Conservation (phyloP, 2,329 filamentous ascomycete genomes). For the Xylaria sp. region DNA sequence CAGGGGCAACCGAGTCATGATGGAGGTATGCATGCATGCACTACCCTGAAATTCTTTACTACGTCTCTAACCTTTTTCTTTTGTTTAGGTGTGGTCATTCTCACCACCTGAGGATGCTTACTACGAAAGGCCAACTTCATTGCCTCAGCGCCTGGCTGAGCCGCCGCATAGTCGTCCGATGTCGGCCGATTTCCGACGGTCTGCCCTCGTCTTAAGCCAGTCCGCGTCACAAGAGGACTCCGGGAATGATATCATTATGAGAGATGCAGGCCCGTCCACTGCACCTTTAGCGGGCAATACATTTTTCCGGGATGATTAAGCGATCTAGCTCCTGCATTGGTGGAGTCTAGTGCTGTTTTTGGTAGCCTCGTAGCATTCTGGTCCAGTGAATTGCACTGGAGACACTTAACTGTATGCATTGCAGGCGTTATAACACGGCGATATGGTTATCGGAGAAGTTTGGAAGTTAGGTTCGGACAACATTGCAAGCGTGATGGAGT, state of each 20-base stretch:
- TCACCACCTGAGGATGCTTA: slow-evolving; percentile 81
- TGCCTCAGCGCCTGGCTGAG: slow-evolving; percentile 61
- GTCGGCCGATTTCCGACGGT: slow-evolving; percentile 57
- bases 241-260: slow-evolving; percentile 65
- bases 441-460: slow-evolving; percentile 43
- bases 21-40: slow-evolving; percentile 81
- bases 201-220: slow-evolving; percentile 41
- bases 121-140: slow-evolving; percentile 63
- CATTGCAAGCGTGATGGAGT: slow-evolving; percentile 41
- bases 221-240: slow-evolving; percentile 47
- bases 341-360: slow-evolving; percentile 15
- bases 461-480: slow-evolving; percentile 37
- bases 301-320: slow-evolving; percentile 62
- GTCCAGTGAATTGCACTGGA: slow-evolving; percentile 32
- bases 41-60: slow-evolving; percentile 26
- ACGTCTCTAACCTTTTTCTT: slow-evolving; percentile 47
- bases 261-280: slow-evolving; percentile 66
- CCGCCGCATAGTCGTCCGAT: slow-evolving; percentile 60
- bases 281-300: slow-evolving; percentile 61
- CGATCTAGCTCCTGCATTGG: slow-evolving; percentile 5
- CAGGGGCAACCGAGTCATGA: slow-evolving; percentile 85
- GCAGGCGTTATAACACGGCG: slow-evolving; percentile 48
- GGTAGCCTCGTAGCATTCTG: slow-evolving; percentile 34
- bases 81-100: slow-evolving; percentile 97
- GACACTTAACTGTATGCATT: slow-evolving; percentile 46